These are phyloP conservation scores for Euphrasia arctica DNA, from an alignment of 305 asterid genomes.

Conservation along the genomic window DNA sequence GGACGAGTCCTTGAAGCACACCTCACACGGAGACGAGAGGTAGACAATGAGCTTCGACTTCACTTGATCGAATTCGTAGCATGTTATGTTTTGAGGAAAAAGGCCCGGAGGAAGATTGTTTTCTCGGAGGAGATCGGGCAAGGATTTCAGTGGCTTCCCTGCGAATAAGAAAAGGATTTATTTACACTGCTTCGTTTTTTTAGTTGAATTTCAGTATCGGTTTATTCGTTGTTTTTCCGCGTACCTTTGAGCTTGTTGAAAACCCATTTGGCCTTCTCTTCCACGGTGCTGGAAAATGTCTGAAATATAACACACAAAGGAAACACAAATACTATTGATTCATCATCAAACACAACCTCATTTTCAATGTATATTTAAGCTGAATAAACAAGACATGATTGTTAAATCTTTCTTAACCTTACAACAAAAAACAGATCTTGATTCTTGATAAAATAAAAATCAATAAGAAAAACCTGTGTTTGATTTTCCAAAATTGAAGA, in stretches of 20 bases:
- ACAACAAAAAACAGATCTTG: not conserved
- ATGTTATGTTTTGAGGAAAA: constrained; percentile 75
- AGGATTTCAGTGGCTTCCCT: constrained; percentile 71
- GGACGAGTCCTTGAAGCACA: constrained; percentile 84
- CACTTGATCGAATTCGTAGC: constrained; percentile 70
- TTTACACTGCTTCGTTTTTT: too few relatives aligned
- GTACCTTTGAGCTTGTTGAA: constrained; percentile 96
- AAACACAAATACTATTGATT: not conserved
- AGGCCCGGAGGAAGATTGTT: constrained; percentile 79
- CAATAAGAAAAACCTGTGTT: not conserved
- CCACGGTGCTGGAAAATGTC: constrained; percentile 83
- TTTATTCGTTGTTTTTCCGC: not conserved
- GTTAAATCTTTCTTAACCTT: too few relatives aligned
- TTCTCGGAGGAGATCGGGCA: constrained; percentile 71
- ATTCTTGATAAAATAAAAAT: not conserved
- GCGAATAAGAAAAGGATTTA: not conserved
- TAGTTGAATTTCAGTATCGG: too few relatives aligned
- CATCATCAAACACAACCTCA: too few relatives aligned
- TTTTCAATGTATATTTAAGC: too few relatives aligned
- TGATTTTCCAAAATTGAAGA: not conserved
- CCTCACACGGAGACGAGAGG: constrained; percentile 69
- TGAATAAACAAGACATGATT: too few relatives aligned
- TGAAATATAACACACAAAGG: constrained; percentile 29
- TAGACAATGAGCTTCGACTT: constrained; percentile 63
- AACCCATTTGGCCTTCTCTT: constrained; percentile 92